Evolutionary conservation across 148 eudicot species (phyloP), one percentile per base, ranked within the genome.

Genomic region (Mesembryanthemum crystallinum): DNA sequence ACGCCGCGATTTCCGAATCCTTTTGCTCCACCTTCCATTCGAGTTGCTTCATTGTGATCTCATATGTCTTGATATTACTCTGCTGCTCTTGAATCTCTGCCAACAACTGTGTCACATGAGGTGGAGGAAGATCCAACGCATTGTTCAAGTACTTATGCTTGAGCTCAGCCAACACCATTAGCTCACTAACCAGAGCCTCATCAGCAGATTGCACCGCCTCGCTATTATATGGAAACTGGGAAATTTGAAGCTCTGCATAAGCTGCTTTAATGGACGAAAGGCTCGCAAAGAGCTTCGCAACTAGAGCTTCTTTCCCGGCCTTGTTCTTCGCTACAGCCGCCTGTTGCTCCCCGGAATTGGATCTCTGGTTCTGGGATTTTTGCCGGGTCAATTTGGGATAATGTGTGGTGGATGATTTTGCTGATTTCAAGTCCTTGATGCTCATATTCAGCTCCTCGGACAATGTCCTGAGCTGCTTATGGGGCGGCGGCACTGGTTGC

Each of bases 31-130:
- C 68, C 39, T 84, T 85, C 15, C 74, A 45, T 73, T 88, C 90
- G 85, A 90, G 60, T 71, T 92, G 90, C 80, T 89, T 94, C 86
- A 88, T 91, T 1, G 95, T 85, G 54, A 94, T 88, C 82, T 91
- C 93, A 23, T 94, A 94, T 29, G 92, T 90, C 83, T 89, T 94
- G 68, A 88, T 92, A 4, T 85, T 73, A 32, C 93, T 84, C 77
- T 94, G 97, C 13, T 92, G 98, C 73, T 94, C 98, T 70, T 94
- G 93, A 75, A 94, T 90, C 83, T 94, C 97, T 0, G 98, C 89
- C 1, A 92, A 85, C 62, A 90, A 64, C 4, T 87, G 75, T 0
- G 97, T 85, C 52, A 92, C 93, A 61, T 90, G 95, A 1, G 96
- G 89, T 9, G 97, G 93, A 0, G 97, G 92, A 13, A 87, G 87